Conservation (phyloP, 2,329 filamentous ascomycete genomes). For the Cladosporium sp. region DNA sequence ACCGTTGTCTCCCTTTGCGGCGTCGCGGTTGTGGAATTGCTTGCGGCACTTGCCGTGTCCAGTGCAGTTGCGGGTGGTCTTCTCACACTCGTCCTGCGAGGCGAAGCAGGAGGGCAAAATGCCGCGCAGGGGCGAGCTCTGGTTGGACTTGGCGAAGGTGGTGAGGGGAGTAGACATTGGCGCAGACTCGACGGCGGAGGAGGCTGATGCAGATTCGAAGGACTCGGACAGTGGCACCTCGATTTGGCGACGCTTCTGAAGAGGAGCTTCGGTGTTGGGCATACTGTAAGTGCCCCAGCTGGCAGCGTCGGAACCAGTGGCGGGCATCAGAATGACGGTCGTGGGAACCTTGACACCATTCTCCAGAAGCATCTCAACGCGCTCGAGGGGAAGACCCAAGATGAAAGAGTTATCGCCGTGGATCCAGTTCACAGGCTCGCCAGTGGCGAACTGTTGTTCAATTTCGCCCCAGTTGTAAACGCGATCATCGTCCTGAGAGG, state of each 20-base stretch:
- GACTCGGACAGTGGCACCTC: slow-evolving; percentile 26
- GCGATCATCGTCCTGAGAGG: slow-evolving; percentile 29
- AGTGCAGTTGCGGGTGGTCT: slow-evolving; percentile 74
- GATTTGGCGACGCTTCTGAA: slow-evolving; percentile 30
- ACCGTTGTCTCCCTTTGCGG: slow-evolving; percentile 31
- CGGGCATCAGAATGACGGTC: slow-evolving; percentile 28
- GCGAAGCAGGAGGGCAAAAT: slow-evolving; percentile 74
- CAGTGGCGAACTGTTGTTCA: not conserved
- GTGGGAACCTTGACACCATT: slow-evolving; percentile 18
- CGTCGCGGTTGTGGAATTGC: slow-evolving; percentile 56
- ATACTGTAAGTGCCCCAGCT: slow-evolving; percentile 37
- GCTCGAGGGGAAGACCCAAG: slow-evolving; percentile 22
- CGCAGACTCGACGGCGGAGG: slow-evolving; percentile 6
- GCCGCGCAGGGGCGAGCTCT: slow-evolving; percentile 45
- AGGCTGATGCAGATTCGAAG: slow-evolving; percentile 11
- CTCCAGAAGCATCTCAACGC: slow-evolving; percentile 20
- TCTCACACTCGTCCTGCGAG: slow-evolving; percentile 66
- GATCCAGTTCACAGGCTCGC: slow-evolving; percentile 7
- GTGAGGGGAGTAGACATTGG: slow-evolving; percentile 20
- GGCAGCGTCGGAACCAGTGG: slow-evolving; percentile 20
- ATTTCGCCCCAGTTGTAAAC: slow-evolving; percentile 1
- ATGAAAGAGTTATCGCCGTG: slow-evolving; percentile 25
- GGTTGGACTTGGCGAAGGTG: slow-evolving; percentile 32
- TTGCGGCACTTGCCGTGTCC: slow-evolving; percentile 75
- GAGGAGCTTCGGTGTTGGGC: slow-evolving; percentile 26